These are phyloP conservation scores for Conoideocrella luteorostrata DNA, from an alignment of 2,329 filamentous ascomycete genomes.

Conservation along the genomic window DNA sequence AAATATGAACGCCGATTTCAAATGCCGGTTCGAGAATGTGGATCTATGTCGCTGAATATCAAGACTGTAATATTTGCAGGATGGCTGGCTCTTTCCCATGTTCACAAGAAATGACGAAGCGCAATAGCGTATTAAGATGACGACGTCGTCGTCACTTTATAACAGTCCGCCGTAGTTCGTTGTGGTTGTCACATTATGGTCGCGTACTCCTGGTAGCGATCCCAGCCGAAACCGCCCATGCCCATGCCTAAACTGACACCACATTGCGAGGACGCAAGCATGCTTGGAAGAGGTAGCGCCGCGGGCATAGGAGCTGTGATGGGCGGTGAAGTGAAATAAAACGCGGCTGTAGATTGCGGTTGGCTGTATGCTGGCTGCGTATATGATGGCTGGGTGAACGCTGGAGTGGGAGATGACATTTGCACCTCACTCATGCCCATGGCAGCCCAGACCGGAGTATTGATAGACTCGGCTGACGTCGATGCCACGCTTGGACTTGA, in stretches of 20 bases:
- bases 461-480: conserved; percentile 59
- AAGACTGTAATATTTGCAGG: conserved; percentile 18
- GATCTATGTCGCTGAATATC: conserved; percentile 31
- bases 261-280: conserved; percentile 72
- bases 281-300: conserved; percentile 75
- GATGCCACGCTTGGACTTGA: conserved; percentile 79
- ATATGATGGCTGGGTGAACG: too few species aligned
- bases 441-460: conserved; percentile 70
- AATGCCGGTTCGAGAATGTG: conserved; percentile 25
- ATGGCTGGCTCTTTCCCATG: not conserved
- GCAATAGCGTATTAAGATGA: conserved; percentile 23
- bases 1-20: conserved; percentile 25
- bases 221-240: conserved; percentile 74
- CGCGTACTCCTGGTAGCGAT: conserved; percentile 76
- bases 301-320: conserved; percentile 64
- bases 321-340: conserved; percentile 76
- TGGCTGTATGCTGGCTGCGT: conserved; percentile 69
- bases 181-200: conserved; percentile 77
- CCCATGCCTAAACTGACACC: conserved; percentile 71
- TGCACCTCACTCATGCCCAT: conserved; percentile 70
- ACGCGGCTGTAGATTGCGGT: conserved; percentile 64
- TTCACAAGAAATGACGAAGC: conserved; percentile 1
- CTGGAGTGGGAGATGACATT: conserved; percentile 70
- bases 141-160: conserved; percentile 40
- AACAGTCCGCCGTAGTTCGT: conserved; percentile 39